Conservation (phyloP, 164 flowering plant genomes). For the Stephania yunnanensis region DNA sequence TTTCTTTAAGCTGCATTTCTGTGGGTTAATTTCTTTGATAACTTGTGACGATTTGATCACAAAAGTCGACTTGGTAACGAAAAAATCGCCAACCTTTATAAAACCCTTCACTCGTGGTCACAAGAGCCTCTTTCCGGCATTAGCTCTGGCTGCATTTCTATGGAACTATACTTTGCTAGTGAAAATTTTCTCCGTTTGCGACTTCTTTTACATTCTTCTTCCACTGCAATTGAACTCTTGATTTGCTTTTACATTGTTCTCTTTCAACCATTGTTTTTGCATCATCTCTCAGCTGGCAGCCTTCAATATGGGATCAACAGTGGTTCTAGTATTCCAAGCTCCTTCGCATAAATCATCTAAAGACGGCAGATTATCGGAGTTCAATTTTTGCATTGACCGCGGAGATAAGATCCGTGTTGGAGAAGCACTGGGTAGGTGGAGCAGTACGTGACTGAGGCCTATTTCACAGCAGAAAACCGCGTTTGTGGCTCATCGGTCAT, state of each 20-base stretch:
- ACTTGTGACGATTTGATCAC: too few relatives aligned
- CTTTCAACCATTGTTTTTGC: too few relatives aligned
- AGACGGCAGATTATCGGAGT: constrained; percentile 35
- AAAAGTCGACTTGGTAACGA: too few relatives aligned
- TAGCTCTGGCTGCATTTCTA: too few relatives aligned
- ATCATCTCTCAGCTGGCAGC: constrained; percentile 60
- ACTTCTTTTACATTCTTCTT: background rate
- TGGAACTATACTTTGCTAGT: too few relatives aligned
- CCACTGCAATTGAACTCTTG: background rate
- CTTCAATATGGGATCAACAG: constrained; percentile 97
- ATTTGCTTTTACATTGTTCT: background rate
- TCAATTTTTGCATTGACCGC: constrained; percentile 48
- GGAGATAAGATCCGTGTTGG: constrained; percentile 79
- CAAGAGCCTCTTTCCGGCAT: too few relatives aligned
- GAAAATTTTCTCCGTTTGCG: too few relatives aligned
- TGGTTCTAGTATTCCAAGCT: constrained; percentile 88
- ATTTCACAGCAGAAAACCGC: background rate
- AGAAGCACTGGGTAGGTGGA: constrained; percentile 61
- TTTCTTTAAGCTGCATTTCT: too few relatives aligned
- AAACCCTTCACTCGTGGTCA: too few relatives aligned
- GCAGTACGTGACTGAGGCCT: background rate
- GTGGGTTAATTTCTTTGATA: too few relatives aligned
- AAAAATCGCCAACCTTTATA: too few relatives aligned
- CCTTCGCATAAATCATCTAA: constrained; percentile 36
- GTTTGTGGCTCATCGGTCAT: background rate